Base-by-base conservation (phyloP, 805 yeast species). In the Candida nonsorbophila region DNA sequence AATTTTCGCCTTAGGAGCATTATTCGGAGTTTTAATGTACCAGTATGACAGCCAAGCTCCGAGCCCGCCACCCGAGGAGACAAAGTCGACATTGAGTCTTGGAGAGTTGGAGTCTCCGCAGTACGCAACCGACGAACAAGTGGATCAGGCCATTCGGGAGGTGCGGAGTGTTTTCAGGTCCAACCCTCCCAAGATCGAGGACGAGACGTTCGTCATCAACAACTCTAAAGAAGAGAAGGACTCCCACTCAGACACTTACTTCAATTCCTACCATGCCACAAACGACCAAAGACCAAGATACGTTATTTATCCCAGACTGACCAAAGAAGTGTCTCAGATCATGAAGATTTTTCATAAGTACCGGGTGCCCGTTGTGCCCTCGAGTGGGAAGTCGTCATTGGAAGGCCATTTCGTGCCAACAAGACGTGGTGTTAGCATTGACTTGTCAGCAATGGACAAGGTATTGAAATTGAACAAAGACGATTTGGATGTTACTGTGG, bases 401-500 rank as follows among this genome's bases (percentile, higher is more conserved):
- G 94, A 84, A 51, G 94, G 92, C n/a, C 87, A 84, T 46, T 79
- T 75, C 49, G 65, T 79, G 26, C 79, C 84, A 4, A 79, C 87
- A 0, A 64, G 87, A 43, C 64, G 71, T 4, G 82, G 84, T 2
- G 64, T 81, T 4, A 64, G 72, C 26, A 43, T 80, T 22, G 90
- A 83, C 47, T 51, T 81, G 22, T 61, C 75, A 10, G 57, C 68
- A 32, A 72, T 84, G 83, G 66, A 77, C 52, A 49, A 68, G 25
- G 67, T 84, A 5, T 14, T 83, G 3, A 58, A 60, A 15, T 53
- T 84, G 20, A 74, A 82, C 45, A 67, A 68, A 27, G 64, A 69
- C 14, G 94, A 84, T 51, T 55, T 83, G 44, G 92, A 84, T 50
- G 71, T 79, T 9, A 72, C 67, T 7, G 85, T 84, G 3, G 85